Conservation (phyloP, 352 stramenopile species). For the Phytophthora tentaculata region DNA sequence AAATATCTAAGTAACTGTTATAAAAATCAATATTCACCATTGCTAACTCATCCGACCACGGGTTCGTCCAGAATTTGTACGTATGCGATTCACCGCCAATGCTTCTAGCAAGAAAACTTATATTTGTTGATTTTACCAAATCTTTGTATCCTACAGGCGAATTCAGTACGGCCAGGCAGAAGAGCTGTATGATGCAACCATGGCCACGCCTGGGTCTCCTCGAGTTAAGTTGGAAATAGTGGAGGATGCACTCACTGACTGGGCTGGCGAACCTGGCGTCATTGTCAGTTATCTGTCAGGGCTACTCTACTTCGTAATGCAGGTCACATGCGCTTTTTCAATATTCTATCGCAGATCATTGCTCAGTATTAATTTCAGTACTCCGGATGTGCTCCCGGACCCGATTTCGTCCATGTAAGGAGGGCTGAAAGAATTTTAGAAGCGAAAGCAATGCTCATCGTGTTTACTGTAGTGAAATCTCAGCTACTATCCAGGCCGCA, state of each 20-base stretch:
- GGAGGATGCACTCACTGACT: background rate
- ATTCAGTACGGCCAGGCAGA: constrained; percentile 10
- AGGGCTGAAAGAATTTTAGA: background rate
- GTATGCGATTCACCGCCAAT: background rate
- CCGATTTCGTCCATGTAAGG: constrained; percentile 7
- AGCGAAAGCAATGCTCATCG: background rate
- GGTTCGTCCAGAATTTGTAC: constrained; percentile 6
- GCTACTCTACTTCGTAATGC: background rate
- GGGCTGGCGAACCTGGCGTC: constrained; percentile 1
- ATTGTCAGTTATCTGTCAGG: background rate
- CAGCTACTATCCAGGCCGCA: background rate
- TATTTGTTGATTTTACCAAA: background rate
- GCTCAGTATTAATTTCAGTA: constrained; percentile 7
- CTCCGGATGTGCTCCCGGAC: background rate
- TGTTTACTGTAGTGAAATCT: constrained; percentile 1
- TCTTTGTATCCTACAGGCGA: background rate
- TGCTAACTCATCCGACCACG: constrained; percentile 10
- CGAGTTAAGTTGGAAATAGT: background rate
- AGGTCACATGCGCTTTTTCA: too few relatives aligned
- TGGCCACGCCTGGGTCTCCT: background rate
- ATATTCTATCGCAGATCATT: background rate
- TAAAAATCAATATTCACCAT: background rate
- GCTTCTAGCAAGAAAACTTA: background rate
- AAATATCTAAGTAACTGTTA: too few relatives aligned
- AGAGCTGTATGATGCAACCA: constrained; percentile 3